Evolutionary conservation across 1,284 basidiomycete genomes (phyloP), one percentile per base, ranked within the genome.

Genomic region (Rhodotorula glutinis): DNA sequence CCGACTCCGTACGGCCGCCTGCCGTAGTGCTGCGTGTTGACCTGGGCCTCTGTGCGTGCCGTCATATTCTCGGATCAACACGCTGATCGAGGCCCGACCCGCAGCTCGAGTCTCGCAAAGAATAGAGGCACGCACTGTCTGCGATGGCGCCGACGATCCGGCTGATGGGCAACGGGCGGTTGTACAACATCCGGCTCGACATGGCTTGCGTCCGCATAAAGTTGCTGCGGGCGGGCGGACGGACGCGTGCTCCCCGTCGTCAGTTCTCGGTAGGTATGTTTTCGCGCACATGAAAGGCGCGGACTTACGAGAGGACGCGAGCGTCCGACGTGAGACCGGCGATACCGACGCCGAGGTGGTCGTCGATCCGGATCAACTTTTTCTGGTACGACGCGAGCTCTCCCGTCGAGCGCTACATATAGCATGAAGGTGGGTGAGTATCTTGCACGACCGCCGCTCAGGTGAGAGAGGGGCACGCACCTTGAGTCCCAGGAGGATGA

Each of bases 151-250:
- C 88, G 14, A 98, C 94, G 44, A 98, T 87, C 60, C 95, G 86
- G 76, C 91, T 92, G 2, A 98, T 89, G 63, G 96, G 96, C 59
- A 97, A 86, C 21, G 94, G 91, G 46, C 96, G 88, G 78, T 91
- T 92, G 82, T 95, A 98, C 60, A 92, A 82, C 89, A 99, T 94
- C 75, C 89, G 88, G 25, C 90, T 92, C 29, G 87, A 87, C 87
- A 98, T 94, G 53, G 96, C 94, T 81, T 98, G 91, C 80, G 98
- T 96, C 47, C 96, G 87, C 96, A 99, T 98, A 79, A 95, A 98
- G 82, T 98, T 98, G 78, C 93, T 96, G 73, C 10, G 8, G 25
- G 8, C 23, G 38, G 7, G 16, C 53, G 38, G 19, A 9, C 9
- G 13, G n/a, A 19, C 9, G 16, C 33, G 7, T 23, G 9, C 41